Base-by-base conservation (phyloP, 805 yeast genomes). In the Candida koratica region DNA sequence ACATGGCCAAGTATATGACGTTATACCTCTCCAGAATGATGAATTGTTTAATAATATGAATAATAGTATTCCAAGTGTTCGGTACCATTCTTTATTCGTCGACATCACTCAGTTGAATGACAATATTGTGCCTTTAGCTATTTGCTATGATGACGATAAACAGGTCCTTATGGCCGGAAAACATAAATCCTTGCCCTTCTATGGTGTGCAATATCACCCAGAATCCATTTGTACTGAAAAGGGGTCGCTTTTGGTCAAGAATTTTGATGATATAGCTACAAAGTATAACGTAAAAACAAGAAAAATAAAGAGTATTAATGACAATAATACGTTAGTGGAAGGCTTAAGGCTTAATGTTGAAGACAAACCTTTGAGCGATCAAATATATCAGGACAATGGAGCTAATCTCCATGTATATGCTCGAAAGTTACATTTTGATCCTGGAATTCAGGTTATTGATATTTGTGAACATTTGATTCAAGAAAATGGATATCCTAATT, bases 121-220 rank as follows among this genome's bases (percentile, higher is more conserved):
- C 5, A 43, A 46, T 1, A 58, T 84, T 6, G 51, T 64, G 2
- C 83, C 89, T 0, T 60, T 86, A 37, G 94, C 93, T 0, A 61
- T 62, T 42, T 75, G 89, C 25, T 25, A 44, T n/a, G 74, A 68
- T 34, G 53, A 64, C 8, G 42, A 36, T 25, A 37, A 35, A 4
- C 51, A 52, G 25, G 60, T 83, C 4, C 53, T 86, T 19, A 93
- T 93, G 99, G 96, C 95, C 0, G 93, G 73, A 0, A 72, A 64
- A 51, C 89, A 85, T 50, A 46, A 32, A 0, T 13, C 24, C 0
- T 58, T 62, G 14, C 97, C 97, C 0, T 84, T 83, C 63, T 90
- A 69, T 55, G 98, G 96, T 0, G 97, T 93, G 2, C 99, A 93
- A 52, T 94, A 89, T 52, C 99, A 93, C 52, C 98, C 98, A 0